These are phyloP conservation scores for Acacia pycnantha DNA, from an alignment of 331 rosid species.

Conservation along the genomic window DNA sequence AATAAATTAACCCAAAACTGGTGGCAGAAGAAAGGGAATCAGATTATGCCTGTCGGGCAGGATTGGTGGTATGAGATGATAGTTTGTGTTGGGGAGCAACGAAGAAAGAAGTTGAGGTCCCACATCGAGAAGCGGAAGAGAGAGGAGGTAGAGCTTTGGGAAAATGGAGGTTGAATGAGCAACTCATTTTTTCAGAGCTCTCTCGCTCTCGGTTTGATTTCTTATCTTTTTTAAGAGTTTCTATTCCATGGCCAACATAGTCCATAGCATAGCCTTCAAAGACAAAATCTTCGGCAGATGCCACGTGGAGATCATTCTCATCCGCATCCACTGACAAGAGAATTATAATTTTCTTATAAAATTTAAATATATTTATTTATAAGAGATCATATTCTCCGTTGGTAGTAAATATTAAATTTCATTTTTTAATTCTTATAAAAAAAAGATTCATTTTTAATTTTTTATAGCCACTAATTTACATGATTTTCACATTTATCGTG, in stretches of 20 bases:
- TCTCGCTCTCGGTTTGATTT: constrained; percentile 12
- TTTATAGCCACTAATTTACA: neutral
- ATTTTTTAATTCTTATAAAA: too few species aligned
- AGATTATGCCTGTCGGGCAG: constrained; percentile 32
- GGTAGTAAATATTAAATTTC: too few species aligned
- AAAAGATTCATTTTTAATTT: too few species aligned
- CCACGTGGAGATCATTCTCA: constrained; percentile 38
- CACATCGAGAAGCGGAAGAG: constrained; percentile 22
- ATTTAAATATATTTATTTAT: too few species aligned
- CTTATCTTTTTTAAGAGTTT: constrained; percentile 45
- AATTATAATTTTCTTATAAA: neutral
- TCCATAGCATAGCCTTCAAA: neutral
- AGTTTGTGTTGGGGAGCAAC: constrained; percentile 37
- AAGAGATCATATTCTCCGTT: too few species aligned
- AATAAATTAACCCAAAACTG: neutral
- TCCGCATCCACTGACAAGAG: constrained; percentile 15
- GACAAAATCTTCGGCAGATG: constrained; percentile 1
- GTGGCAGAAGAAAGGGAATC: neutral
- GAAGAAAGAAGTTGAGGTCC: constrained; percentile 34
- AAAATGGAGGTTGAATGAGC: constrained; percentile 58
- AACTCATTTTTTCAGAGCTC: constrained; percentile 56
- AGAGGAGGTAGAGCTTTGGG: constrained; percentile 83
- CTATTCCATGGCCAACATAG: constrained; percentile 45
- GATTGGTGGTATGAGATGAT: constrained; percentile 17
- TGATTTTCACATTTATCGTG: neutral